phyloP scores from a whole-genome alignment of 2,329 filamentous ascomycete genomes.

The Septoria linicola region DNA sequence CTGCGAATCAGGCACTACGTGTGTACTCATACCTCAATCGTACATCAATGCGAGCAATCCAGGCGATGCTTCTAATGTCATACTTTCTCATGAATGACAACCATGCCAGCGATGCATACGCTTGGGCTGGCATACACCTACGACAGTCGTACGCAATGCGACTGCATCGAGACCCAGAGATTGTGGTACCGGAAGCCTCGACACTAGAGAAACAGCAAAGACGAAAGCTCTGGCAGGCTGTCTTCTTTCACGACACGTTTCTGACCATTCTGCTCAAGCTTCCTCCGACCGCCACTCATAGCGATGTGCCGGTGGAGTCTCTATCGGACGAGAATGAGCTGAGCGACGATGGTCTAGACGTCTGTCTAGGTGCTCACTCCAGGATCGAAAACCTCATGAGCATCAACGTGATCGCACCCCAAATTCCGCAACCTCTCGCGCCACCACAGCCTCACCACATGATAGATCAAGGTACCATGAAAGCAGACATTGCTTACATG shows the following conservation, averaged over 20 bases:
- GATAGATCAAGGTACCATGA: conserved; percentile 34
- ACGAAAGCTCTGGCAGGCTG: conserved; percentile 78
- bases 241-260: conserved; percentile 78
- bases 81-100: conserved; percentile 87
- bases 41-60: conserved; percentile 69
- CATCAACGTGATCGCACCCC: conserved; percentile 50
- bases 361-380: conserved; percentile 50
- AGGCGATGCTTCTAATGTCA: conserved; percentile 77
- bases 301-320: conserved; percentile 73
- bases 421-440: conserved; percentile 36
- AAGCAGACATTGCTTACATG: conserved; percentile 55
- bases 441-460: conserved; percentile 38
- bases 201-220: conserved; percentile 74
- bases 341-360: conserved; percentile 55
- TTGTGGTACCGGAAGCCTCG: conserved; percentile 64
- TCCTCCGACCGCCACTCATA: conserved; percentile 75
- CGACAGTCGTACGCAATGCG: conserved; percentile 81
- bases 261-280: conserved; percentile 74
- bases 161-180: conserved; percentile 74
- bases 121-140: conserved; percentile 74
- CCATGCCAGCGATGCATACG: conserved; percentile 78
- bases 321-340: conserved; percentile 63
- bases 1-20: conserved; percentile 72
- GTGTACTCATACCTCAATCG: conserved; percentile 75
- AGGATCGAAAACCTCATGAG: conserved; percentile 53